Conservation (phyloP, 108 stramenopile species). For the Parietichytrium sp. region DNA sequence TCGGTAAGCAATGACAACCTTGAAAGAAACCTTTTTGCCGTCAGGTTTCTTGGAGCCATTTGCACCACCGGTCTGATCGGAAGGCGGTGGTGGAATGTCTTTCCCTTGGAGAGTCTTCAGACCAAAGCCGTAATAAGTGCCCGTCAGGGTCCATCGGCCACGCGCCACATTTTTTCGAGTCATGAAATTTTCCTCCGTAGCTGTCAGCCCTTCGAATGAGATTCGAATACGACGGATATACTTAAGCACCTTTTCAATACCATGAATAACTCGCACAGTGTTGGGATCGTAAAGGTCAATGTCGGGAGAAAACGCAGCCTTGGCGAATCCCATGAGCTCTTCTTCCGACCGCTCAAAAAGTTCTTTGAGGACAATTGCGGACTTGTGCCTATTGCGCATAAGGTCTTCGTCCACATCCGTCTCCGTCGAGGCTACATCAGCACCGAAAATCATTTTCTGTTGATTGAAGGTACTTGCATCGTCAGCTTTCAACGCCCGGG, state of each 20-base stretch:
- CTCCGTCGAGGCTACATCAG: too few relatives aligned
- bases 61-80: too few relatives aligned
- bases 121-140: slow-evolving; percentile 19
- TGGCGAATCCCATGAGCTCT: not conserved
- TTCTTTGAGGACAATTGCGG: slow-evolving; percentile 9
- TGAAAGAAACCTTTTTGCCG: slow-evolving; percentile 6
- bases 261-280: slow-evolving; percentile 15
- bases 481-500: too few relatives aligned
- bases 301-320: slow-evolving; percentile 1
- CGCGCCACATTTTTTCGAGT: slow-evolving; percentile 33
- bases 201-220: slow-evolving; percentile 19
- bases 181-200: slow-evolving; percentile 34
- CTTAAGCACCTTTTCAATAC: slow-evolving; percentile 5
- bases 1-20: not conserved
- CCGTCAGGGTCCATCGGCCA: slow-evolving; percentile 10
- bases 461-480: too few relatives aligned
- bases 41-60: slow-evolving; percentile 26
- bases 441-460: too few relatives aligned
- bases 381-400: slow-evolving; percentile 11
- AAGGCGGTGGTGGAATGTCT: too few relatives aligned
- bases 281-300: slow-evolving; percentile 14
- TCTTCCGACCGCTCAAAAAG: slow-evolving; percentile 8
- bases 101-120: not conserved
- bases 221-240: slow-evolving; percentile 30
- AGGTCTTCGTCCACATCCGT: slow-evolving; percentile 20